phyloP scores from a whole-genome alignment of 768 basidiomycete species.

The Lactarius hatsudake region DNA sequence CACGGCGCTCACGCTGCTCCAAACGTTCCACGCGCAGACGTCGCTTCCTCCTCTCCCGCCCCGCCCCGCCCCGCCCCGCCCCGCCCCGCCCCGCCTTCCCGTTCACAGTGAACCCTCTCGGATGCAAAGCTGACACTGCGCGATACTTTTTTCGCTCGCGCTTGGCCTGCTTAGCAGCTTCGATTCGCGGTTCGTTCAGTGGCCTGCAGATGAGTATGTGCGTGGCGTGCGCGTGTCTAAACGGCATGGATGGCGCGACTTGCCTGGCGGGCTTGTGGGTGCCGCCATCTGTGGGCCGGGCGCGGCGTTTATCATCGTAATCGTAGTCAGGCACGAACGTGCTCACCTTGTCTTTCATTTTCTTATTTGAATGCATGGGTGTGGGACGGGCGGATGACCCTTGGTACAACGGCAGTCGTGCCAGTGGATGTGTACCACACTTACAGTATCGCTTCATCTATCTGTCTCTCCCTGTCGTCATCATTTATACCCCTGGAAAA shows the following conservation, averaged over 20 bases:
- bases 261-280: constrained; percentile 43
- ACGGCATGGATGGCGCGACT: constrained; percentile 48
- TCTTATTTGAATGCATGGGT: no score
- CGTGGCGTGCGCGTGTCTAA: constrained; percentile 39
- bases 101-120: background rate
- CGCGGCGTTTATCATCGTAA: background rate
- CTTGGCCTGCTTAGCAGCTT: constrained; percentile 68
- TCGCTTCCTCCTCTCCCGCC: constrained; percentile 54
- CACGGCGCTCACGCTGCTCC: constrained; percentile 53
- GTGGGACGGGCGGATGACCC: no score
- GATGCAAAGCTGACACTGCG: constrained; percentile 14
- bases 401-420: no score
- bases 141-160: constrained; percentile 58
- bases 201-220: constrained; percentile 66
- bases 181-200: constrained; percentile 73
- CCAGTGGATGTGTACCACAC: background rate
- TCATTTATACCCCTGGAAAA: no score
- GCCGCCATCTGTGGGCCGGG: constrained; percentile 35
- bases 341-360: no score
- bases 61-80: constrained; percentile 29
- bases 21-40: constrained; percentile 63
- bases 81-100: no score
- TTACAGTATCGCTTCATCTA: no score
- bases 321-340: no score
- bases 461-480: no score